Percentiles rank a stretch among this genome's conserved stretches.
Evolutionary conservation across 2,329 filamentous ascomycete species (phyloP).

Genomic region (Epichloe sp.): DNA sequence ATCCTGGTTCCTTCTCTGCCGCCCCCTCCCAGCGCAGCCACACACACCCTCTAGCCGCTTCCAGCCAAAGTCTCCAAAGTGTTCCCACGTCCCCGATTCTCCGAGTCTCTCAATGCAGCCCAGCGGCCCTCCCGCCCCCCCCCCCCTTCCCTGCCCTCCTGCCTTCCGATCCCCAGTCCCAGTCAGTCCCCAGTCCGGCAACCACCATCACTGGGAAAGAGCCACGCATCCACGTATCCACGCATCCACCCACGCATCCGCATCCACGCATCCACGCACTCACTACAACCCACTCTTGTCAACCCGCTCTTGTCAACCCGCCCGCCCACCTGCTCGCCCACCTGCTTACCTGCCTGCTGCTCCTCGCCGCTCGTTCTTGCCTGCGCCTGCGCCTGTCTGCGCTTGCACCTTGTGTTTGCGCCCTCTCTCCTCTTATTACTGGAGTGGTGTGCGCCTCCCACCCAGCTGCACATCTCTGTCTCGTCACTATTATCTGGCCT

Average conservation of each 20-base stretch:
- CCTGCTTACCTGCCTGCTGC: neutral
- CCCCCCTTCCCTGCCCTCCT: neutral
- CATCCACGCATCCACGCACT: neutral
- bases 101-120: neutral
- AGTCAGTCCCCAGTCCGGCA: neutral
- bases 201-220: conserved; percentile 2
- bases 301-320: neutral
- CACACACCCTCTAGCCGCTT: conserved; percentile 2
- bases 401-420: conserved; percentile 5
- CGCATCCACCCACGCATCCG: neutral
- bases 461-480: conserved; percentile 3
- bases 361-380: conserved; percentile 1
- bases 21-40: neutral
- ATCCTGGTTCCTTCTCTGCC: neutral
- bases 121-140: neutral
- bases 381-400: conserved; percentile 9
- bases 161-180: neutral
- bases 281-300: neutral
- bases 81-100: neutral
- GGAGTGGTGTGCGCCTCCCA: conserved; percentile 2
- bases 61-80: neutral
- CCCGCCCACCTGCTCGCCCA: neutral
- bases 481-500: neutral
- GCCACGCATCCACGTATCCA: conserved; percentile 1
- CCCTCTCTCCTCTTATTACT: neutral